Evolutionary conservation across 108 stramenopile genomes (phyloP).

Genomic region (Pseudonitzschia multiseries): DNA sequence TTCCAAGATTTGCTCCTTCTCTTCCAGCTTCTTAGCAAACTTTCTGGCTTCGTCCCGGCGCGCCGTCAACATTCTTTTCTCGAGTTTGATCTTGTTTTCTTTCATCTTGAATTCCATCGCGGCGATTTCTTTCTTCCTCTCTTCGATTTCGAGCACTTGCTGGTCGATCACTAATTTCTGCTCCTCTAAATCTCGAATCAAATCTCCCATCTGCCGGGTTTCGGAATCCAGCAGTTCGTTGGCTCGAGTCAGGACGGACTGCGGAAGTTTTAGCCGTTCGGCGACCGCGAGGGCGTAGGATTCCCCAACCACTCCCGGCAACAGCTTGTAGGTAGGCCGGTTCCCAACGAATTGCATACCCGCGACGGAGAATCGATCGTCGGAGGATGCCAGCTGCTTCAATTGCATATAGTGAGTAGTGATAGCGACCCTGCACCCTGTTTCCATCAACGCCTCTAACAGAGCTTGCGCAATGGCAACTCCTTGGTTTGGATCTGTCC

Average conservation of each 20-base stretch:
- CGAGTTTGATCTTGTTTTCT: slow-evolving; percentile 61
- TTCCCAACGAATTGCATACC: slow-evolving; percentile 93
- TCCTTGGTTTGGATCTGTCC: slow-evolving; percentile 94
- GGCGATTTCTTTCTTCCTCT: slow-evolving; percentile 68
- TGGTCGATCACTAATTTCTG: slow-evolving; percentile 73
- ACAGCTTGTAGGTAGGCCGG: slow-evolving; percentile 86
- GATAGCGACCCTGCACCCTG: slow-evolving; percentile 84
- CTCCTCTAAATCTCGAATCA: slow-evolving; percentile 83
- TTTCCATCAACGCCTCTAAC: slow-evolving; percentile 85
- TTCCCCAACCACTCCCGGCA: slow-evolving; percentile 91
- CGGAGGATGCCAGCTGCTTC: slow-evolving; percentile 88
- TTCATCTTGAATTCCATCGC: slow-evolving; percentile 71
- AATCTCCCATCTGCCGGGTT: slow-evolving; percentile 83
- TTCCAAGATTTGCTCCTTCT: slow-evolving; percentile 87
- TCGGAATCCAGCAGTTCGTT: slow-evolving; percentile 82
- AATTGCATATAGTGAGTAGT: slow-evolving; percentile 93
- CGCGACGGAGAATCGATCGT: slow-evolving; percentile 83
- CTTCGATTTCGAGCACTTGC: slow-evolving; percentile 65
- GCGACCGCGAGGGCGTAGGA: slow-evolving; percentile 90
- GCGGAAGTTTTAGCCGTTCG: slow-evolving; percentile 74
- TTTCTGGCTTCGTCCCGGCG: slow-evolving; percentile 75
- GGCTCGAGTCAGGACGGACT: slow-evolving; percentile 70
- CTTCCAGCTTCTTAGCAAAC: slow-evolving; percentile 84
- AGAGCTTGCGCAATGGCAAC: slow-evolving; percentile 94
- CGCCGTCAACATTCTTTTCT: slow-evolving; percentile 65